Evolutionary conservation across 2,329 filamentous ascomycete genomes (phyloP).

Genomic region (Metarhizium brunneum): DNA sequence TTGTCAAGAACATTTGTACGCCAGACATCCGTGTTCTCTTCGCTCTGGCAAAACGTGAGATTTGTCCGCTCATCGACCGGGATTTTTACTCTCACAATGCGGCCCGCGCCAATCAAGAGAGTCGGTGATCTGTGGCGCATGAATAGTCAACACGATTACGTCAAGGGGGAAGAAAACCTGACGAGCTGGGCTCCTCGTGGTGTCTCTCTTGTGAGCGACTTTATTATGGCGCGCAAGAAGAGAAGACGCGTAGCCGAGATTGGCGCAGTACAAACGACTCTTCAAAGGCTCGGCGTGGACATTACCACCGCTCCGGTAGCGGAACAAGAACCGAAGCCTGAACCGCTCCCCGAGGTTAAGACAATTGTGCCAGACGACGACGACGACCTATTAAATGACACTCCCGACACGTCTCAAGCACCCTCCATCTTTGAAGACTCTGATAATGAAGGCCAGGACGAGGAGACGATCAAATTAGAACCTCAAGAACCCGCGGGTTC

Average conservation of each 20-base stretch:
- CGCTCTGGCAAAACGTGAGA: conserved; percentile 75
- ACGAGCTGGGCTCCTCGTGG: conserved; percentile 80
- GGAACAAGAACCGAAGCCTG: conserved; percentile 26
- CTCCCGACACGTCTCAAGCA: conserved; percentile 42
- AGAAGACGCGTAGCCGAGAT: conserved; percentile 69
- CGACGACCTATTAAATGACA: conserved; percentile 49
- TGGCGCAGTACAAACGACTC: conserved; percentile 59
- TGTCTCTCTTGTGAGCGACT: conserved; percentile 85
- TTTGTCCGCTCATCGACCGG: conserved; percentile 80
- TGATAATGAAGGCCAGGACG: conserved; percentile 12
- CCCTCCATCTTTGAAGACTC: conserved; percentile 23
- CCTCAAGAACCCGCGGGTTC: conserved; percentile 7
- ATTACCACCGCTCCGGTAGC: conserved; percentile 25
- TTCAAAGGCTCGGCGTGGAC: conserved; percentile 48
- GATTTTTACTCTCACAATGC: conserved; percentile 79
- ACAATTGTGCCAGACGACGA: conserved; percentile 43
- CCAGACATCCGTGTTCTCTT: conserved; percentile 77
- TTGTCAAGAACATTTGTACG: conserved; percentile 75
- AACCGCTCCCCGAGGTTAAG: conserved; percentile 25
- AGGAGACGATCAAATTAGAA: conserved; percentile 14
- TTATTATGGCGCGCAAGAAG: conserved; percentile 64
- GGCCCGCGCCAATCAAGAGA: conserved; percentile 81
- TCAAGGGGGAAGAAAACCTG: conserved; percentile 88
- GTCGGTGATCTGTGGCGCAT: conserved; percentile 93
- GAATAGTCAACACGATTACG: conserved; percentile 89